Evolutionary conservation across 2,329 filamentous ascomycete species (phyloP), one percentile per base, ranked within the genome.

Genomic region (Cercospora sp.): DNA sequence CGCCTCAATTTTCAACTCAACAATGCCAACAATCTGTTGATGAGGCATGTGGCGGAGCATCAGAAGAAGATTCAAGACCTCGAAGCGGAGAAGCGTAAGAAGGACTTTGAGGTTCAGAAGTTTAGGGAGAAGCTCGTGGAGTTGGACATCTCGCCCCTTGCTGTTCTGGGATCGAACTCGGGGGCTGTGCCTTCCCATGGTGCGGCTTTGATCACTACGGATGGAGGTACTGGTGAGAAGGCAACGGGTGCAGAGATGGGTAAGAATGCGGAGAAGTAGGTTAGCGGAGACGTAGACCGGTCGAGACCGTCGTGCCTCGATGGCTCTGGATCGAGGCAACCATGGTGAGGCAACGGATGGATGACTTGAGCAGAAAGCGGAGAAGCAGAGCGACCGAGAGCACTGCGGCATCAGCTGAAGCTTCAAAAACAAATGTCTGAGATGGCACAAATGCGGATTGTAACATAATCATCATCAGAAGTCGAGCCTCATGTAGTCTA

Each of bases 381-480:
- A 16, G 24, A n/a, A 55, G 12, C 13, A 16, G 49, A 26, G 16
- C 6, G 49, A 7, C 3, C 5, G 13, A 30, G 49, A n/a, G 24
- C 26, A 28, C 16, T 13, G 5, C 6, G 24, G 5, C 6, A n/a
- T 5, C 26, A 16, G 21, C 12, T 9, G 24, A 13, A 28, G 24
- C 49, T 55, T n/a, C 16, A 16, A 13, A 9, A 9, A 4, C 30
- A 8, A 26, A 53, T 16, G 24, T 55, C 9, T 55, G 49, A 55
- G 16, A 28, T 30, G 24, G 49, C 13, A 26, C 24, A 28, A 30
- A 55, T 28, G 12, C 49, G 21, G 40, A 18, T 9, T 62, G 24
- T 62, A 62, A 18, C 12, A 28, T 32, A 62, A 34, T 21, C 40
- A 59, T 24, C 40, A 59, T 24, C 51, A 68, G 28, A 70, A 12